A percentile compares a stretch with the other conserved stretches of the same genome.
Conservation (phyloP, 768 basidiomycete genomes). For the Phlebiopsis gigantea region DNA sequence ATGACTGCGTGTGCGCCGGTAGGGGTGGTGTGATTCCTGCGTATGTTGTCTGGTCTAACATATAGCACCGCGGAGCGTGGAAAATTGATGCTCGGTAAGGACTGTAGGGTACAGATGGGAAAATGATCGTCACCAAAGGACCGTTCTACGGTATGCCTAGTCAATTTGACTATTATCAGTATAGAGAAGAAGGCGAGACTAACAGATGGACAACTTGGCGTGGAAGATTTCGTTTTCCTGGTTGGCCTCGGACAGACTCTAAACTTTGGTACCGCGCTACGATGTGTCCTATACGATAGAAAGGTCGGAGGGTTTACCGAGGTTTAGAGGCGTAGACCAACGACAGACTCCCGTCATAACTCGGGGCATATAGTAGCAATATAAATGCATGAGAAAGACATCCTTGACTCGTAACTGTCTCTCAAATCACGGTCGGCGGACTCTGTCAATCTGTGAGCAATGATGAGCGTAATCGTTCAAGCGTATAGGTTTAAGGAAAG, state of each 20-base stretch:
- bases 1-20: not conserved
- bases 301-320: not conserved
- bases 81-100: not conserved
- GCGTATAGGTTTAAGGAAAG: no score
- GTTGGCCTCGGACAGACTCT: not conserved
- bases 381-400: not conserved
- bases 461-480: not conserved
- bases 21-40: not conserved
- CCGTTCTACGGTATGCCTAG: not conserved
- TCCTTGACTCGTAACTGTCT: not conserved
- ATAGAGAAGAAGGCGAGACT: not conserved
- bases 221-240: not conserved
- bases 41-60: not conserved
- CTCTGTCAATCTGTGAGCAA: not conserved
- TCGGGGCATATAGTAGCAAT: not conserved
- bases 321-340: not conserved
- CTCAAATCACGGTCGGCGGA: not conserved
- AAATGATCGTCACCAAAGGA: not conserved
- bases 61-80: not conserved
- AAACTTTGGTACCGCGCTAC: not conserved
- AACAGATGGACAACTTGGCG: not conserved
- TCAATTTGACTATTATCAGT: not conserved
- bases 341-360: not conserved
- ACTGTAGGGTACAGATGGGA: not conserved
- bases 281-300: not conserved